phyloP scores from a whole-genome alignment of 345 rosid species.

The Pistacia atlantica region DNA sequence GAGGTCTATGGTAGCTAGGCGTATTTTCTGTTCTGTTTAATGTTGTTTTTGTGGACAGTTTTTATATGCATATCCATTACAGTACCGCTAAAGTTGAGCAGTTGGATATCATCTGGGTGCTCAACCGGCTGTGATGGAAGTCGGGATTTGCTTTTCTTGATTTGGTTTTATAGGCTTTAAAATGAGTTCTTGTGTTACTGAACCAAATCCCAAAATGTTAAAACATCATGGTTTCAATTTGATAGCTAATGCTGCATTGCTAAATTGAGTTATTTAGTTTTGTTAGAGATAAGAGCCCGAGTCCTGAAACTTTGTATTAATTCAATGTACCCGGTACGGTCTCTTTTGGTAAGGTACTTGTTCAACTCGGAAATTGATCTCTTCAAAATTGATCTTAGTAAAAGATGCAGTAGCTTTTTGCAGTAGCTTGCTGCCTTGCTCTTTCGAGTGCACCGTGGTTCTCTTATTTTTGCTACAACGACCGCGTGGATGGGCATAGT shows the following conservation, averaged over 20 bases:
- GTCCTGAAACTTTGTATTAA: too few relatives aligned
- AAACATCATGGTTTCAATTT: neutral
- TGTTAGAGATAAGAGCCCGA: neutral
- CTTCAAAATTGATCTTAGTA: too few relatives aligned
- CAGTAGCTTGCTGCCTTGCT: too few relatives aligned
- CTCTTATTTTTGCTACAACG: too few relatives aligned
- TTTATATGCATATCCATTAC: neutral
- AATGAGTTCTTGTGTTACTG: neutral
- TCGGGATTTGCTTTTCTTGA: neutral
- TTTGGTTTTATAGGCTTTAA: neutral
- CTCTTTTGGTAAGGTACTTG: too few relatives aligned
- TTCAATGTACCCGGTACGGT: too few relatives aligned
- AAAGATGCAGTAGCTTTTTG: too few relatives aligned
- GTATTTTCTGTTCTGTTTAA: neutral
- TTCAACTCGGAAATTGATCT: too few relatives aligned
- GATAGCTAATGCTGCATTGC: neutral
- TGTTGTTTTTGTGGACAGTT: neutral
- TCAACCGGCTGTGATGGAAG: neutral
- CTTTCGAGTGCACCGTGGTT: too few relatives aligned
- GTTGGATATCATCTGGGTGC: neutral
- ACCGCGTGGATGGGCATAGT: too few relatives aligned
- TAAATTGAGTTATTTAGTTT: neutral
- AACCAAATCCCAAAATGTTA: neutral
- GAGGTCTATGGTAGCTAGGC: neutral
- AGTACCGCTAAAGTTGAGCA: neutral